These are phyloP conservation scores for Flammula alnicola DNA, from an alignment of 1,284 basidiomycete species.

Conservation along the genomic window DNA sequence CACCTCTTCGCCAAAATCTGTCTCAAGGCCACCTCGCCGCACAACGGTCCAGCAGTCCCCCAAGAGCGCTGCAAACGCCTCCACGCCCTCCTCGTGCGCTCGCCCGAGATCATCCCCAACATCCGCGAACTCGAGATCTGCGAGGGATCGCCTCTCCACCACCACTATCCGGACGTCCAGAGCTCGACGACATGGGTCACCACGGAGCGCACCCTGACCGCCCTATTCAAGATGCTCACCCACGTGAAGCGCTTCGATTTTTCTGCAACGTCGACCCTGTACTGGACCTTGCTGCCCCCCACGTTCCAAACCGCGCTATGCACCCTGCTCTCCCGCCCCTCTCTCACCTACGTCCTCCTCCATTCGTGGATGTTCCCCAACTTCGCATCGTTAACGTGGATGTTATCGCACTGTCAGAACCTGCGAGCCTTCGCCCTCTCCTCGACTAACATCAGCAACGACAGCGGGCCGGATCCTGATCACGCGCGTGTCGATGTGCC, in stretches of 20 bases:
- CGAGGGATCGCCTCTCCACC: constrained; percentile 36
- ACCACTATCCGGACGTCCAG: constrained; percentile 29
- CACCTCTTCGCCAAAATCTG: constrained; percentile 36
- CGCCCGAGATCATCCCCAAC: constrained; percentile 35
- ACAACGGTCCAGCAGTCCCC: constrained; percentile 26
- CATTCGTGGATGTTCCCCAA: constrained; percentile 43
- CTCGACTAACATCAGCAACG: constrained; percentile 33
- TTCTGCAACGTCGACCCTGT: constrained; percentile 36
- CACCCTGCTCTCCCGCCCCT: constrained; percentile 34
- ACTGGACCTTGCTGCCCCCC: constrained; percentile 39
- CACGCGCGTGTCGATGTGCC: constrained; percentile 7
- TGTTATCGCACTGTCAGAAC: constrained; percentile 36
- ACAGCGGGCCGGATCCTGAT: constrained; percentile 23
- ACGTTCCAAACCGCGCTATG: constrained; percentile 38
- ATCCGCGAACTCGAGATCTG: constrained; percentile 43
- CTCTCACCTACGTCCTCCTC: constrained; percentile 41
- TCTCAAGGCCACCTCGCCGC: constrained; percentile 32
- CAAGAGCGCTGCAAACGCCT: constrained; percentile 31
- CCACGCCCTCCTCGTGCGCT: constrained; percentile 32
- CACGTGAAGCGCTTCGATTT: constrained; percentile 44
- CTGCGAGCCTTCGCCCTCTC: constrained; percentile 41
- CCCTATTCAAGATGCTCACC: constrained; percentile 39
- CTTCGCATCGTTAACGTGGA: constrained; percentile 34
- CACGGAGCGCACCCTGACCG: constrained; percentile 39
- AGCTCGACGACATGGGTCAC: constrained; percentile 40